Base-by-base conservation (phyloP, 305 asterid genomes). In the Stenogyne calaminthoides region DNA sequence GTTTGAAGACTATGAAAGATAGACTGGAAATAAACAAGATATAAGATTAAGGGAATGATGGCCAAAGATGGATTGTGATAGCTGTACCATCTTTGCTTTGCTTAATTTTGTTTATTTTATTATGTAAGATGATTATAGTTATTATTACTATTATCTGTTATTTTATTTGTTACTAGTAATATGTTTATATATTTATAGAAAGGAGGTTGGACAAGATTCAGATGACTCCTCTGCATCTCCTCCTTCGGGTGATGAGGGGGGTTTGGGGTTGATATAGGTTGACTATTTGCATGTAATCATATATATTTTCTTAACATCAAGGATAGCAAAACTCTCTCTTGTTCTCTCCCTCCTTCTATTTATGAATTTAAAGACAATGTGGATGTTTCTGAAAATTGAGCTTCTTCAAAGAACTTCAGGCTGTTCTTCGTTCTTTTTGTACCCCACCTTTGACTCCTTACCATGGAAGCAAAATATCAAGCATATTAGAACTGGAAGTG, bases 401-500 rank as follows among this genome's bases (percentile, higher is more conserved):
- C 34, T 63, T 63, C 51, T 42, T 42, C 12, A 27, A 47, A 37
- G 27, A 42, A 62, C 65, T 63, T 37, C 44, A 49, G 58, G 29
- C 61, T 49, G 42, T 63, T 49, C 69, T 12, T 72, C 51, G 37
- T 61, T 64, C 18, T 40, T 40, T 40, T 40, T 1, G 4, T 40
- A 40, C 47, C 47, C 47, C 14, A 40, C 47, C 47, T 40, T 42
- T 42, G 51, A 11, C 51, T 11, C 15, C 15, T 42, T 42, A 11
- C 51, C 51, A 42, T 42, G 51, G 51, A 42, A 42, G 15, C 19
- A 27, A 44, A 29, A 32, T 9, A 58, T 39, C 2, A 29, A 4
- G 63, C 71, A 20, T 37, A 46, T 42, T 56, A 64, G 70, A 73
- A 52, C 54, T 2, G 37, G 49, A 57, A 52, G 44, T 37, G 49